Base-by-base conservation (phyloP, 2,329 filamentous ascomycete species). In the Botrytis pseudocinerea region DNA sequence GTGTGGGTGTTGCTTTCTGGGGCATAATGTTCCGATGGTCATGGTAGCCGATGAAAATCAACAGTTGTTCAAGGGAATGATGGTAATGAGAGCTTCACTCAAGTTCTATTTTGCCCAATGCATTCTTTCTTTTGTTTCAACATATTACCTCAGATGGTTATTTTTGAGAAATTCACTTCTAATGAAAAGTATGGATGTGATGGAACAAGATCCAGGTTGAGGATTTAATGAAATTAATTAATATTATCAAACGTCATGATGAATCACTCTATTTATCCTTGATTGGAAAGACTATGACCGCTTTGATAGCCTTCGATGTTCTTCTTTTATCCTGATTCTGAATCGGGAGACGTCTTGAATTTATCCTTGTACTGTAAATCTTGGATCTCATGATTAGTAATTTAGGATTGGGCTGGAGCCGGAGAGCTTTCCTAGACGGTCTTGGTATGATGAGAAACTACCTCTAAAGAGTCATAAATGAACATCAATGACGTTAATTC, bases 171-270 rank as follows among this genome's bases (percentile, higher is more conserved):
- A 48, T 48, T 48, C 0, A 2, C 44, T 48, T 48, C 3, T 20
- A 4, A 48, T 22, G 20, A 10, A 18, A 28, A 28, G 0, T 0
- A 28, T 51, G 51, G 14, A 6, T 14, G 18, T 18, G 14, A 18
- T 8, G 0, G 0, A 28, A 18, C 9, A 9, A 57, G 3, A 9
- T 9, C 8, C 16, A 3, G 44, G 14, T 16, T 18, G 1, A 32
- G 7, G 3, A 18, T 9, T 4, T 1, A 2, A 8, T 9, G 16
- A 4, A 0, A 0, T 18, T 57, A 7, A 18, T 57, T 9, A 2
- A 8, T 28, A 0, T n/a, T 0, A n/a, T n/a, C 4, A 3, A n/a
- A 16, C 5, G 1, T n/a, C 7, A 57, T 18, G 1, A 28, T 28
- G 2, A 5, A 57, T 2, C 6, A 32, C 6, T 8, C 14, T 18